These are phyloP conservation scores for Teratosphaeria zuluensis DNA, from an alignment of 2,329 filamentous ascomycete species.

Conservation along the genomic window DNA sequence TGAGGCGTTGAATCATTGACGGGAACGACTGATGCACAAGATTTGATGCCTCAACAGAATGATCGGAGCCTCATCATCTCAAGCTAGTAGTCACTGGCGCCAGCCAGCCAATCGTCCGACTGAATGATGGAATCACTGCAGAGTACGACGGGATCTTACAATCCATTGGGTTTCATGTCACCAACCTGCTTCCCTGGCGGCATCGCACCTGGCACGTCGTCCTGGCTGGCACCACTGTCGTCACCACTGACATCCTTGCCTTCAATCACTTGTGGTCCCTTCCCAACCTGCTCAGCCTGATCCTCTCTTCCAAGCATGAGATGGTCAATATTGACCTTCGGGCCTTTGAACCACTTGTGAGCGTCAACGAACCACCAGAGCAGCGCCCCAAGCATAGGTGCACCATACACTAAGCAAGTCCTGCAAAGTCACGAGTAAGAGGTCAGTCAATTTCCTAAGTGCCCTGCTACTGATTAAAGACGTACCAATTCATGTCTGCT, in stretches of 20 bases:
- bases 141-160: background rate
- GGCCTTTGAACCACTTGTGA: slow-evolving; percentile 60
- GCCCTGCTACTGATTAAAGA: background rate
- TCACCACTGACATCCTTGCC: slow-evolving; percentile 7
- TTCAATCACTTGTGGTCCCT: slow-evolving; percentile 6
- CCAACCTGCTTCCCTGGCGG: slow-evolving; percentile 4
- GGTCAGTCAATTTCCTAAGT: background rate
- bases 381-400: slow-evolving; percentile 25
- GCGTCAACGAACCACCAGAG: slow-evolving; percentile 57
- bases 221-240: background rate
- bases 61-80: background rate
- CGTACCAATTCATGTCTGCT: slow-evolving; percentile 55
- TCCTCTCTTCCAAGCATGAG: slow-evolving; percentile 14
- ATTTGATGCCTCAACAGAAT: background rate
- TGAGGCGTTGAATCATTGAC: too few species aligned
- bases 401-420: slow-evolving; percentile 17
- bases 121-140: background rate
- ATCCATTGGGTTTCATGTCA: slow-evolving; percentile 5
- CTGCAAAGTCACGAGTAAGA: too few species aligned
- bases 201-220: slow-evolving; percentile 1
- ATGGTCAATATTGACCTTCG: slow-evolving; percentile 57
- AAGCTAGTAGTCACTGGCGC: too few species aligned
- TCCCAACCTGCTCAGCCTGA: slow-evolving; percentile 3
- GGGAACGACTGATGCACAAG: background rate
- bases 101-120: too few species aligned